Evolutionary conservation across 495 filamentous ascomycete genomes (phyloP).

Genomic region (Xylaria bambusicola): DNA sequence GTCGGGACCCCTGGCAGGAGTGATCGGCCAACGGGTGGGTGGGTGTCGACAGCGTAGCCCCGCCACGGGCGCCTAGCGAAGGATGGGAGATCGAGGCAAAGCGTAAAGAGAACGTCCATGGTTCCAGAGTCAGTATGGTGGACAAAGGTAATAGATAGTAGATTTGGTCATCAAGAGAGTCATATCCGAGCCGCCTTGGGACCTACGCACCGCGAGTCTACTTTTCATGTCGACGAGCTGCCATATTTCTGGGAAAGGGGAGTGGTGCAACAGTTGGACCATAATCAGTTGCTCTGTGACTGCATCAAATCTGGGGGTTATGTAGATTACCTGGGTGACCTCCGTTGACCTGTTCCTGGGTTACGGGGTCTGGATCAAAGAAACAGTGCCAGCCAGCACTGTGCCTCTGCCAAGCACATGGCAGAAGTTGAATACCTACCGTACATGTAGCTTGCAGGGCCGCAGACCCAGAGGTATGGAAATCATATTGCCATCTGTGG

Average conservation of each 20-base stretch:
- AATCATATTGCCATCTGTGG: not conserved
- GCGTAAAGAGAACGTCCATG: not conserved
- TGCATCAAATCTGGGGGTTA: no score
- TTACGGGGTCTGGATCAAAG: not conserved
- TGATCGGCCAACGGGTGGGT: constrained; percentile 12
- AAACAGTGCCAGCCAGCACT: not conserved
- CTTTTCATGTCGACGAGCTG: no score
- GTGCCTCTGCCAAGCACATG: constrained; percentile 5
- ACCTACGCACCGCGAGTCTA: no score
- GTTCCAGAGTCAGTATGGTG: not conserved
- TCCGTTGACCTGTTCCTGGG: no score
- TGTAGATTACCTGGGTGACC: no score
- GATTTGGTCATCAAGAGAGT: no score
- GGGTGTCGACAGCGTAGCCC: not conserved
- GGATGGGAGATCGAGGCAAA: not conserved
- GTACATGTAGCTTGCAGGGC: not conserved
- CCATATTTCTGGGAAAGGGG: no score
- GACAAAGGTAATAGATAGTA: not conserved
- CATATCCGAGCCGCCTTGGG: no score
- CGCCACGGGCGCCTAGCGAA: not conserved
- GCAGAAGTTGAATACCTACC: not conserved
- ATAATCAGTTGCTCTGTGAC: no score
- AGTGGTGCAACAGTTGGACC: no score
- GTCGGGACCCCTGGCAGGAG: not conserved
- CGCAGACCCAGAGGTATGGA: constrained; percentile 10